These are phyloP conservation scores for Artemisia argyi DNA, from an alignment of 129 eudicot genomes.

Conservation along the genomic window DNA sequence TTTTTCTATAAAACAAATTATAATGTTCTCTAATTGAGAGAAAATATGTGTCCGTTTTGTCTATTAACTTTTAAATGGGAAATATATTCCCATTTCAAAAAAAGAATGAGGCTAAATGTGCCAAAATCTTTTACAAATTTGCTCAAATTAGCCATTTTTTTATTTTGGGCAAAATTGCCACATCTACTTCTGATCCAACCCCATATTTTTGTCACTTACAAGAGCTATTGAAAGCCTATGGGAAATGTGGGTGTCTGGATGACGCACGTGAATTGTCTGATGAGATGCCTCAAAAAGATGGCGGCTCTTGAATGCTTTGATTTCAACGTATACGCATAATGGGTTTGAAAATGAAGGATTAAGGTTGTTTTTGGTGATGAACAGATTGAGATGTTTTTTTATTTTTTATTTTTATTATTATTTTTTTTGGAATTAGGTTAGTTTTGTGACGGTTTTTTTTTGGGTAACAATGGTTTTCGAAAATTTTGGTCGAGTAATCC, in stretches of 20 bases:
- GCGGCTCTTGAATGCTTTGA: constrained; percentile 80
- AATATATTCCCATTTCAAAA: no score
- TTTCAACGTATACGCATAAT: constrained; percentile 46
- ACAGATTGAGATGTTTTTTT: not conserved
- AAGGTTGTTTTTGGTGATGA: constrained; percentile 47
- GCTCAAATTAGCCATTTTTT: no score
- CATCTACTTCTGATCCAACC: constrained; percentile 31
- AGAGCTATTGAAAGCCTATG: constrained; percentile 71
- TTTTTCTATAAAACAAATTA: no score
- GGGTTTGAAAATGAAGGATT: constrained; percentile 49
- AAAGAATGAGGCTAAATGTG: no score
- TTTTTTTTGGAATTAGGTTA: constrained; percentile 52
- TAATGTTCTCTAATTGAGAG: no score
- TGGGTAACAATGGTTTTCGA: constrained; percentile 18
- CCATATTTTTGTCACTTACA: constrained; percentile 58
- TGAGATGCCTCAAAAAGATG: constrained; percentile 82
- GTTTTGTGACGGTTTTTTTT: constrained; percentile 53
- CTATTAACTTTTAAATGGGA: no score
- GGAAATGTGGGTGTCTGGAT: constrained; percentile 57
- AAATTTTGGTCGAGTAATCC: no score
- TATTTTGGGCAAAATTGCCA: no score
- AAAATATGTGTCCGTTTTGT: no score
- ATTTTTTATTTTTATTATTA: no score
- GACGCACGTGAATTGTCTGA: constrained; percentile 85
- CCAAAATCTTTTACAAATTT: no score